Percentiles rank a stretch among this genome's conserved stretches.
Conservation (phyloP, 352 stramenopile species). For the Globisporangium uncinulatum region DNA sequence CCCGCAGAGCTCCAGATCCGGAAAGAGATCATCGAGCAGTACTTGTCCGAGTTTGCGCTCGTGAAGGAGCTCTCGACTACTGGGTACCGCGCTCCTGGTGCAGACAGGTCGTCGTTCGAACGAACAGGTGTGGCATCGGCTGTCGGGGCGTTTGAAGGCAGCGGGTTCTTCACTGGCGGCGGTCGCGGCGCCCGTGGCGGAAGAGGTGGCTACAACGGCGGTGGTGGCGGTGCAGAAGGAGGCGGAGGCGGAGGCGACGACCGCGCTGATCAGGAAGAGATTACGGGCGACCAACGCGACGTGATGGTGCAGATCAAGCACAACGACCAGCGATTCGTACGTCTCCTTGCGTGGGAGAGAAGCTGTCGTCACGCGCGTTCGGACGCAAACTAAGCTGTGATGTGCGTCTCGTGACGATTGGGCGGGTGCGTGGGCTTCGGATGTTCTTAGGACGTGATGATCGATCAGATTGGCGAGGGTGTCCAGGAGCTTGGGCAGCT, state of each 20-base stretch:
- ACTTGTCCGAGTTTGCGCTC: slow-evolving; percentile 66
- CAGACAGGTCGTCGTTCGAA: slow-evolving; percentile 34
- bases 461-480: slow-evolving; percentile 77
- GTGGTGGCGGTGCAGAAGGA: slow-evolving; percentile 20
- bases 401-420: background rate
- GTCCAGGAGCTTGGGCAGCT: slow-evolving; percentile 76
- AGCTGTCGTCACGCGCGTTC: background rate
- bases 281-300: slow-evolving; percentile 60
- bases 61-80: slow-evolving; percentile 71
- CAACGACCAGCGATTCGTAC: slow-evolving; percentile 82
- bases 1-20: slow-evolving; percentile 69
- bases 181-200: slow-evolving; percentile 16
- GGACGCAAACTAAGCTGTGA: too few species aligned
- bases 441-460: slow-evolving; percentile 62
- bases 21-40: slow-evolving; percentile 78
- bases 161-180: slow-evolving; percentile 42
- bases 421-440: background rate
- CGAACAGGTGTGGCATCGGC: slow-evolving; percentile 31
- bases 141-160: slow-evolving; percentile 63
- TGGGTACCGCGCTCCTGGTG: slow-evolving; percentile 42
- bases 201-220: slow-evolving; percentile 24
- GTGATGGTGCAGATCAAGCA: slow-evolving; percentile 73
- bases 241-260: slow-evolving; percentile 16
- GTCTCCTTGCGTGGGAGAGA: slow-evolving; percentile 5
- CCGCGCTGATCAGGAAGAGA: slow-evolving; percentile 30